Evolutionary conservation across 2,329 filamentous ascomycete species (phyloP).

Genomic region (Sclerotinia trifoliorum): DNA sequence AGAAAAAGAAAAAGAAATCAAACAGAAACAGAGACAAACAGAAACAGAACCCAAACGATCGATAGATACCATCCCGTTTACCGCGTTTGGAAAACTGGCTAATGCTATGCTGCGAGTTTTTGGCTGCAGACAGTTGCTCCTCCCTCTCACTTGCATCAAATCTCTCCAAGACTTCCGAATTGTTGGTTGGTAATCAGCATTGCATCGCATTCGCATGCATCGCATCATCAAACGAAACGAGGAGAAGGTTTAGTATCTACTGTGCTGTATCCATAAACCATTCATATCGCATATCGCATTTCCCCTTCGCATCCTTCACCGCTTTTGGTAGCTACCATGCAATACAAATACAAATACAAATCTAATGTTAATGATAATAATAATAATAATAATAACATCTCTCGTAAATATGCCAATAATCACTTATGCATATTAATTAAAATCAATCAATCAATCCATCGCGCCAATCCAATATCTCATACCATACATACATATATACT

Average conservation of each 20-base stretch:
- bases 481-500: no score
- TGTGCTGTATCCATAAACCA: not conserved
- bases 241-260: not conserved
- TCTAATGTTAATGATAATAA: no score
- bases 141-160: slow-evolving; percentile 10
- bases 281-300: not conserved
- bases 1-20: not conserved
- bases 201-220: no score
- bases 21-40: not conserved
- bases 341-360: no score
- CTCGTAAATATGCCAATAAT: slow-evolving; percentile 15
- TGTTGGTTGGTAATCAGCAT: slow-evolving; percentile 14
- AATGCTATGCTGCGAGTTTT: not conserved
- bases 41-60: not conserved
- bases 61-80: not conserved
- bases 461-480: not conserved
- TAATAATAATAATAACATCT: not conserved
- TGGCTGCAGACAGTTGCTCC: not conserved
- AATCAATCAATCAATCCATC: not conserved
- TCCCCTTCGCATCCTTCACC: slow-evolving; percentile 13
- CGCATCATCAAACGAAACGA: slow-evolving; percentile 12
- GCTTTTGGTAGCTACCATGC: not conserved
- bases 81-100: not conserved
- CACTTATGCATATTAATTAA: not conserved
- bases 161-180: slow-evolving; percentile 12